phyloP scores from a whole-genome alignment of 2,329 filamentous ascomycete genomes.

The Trichoderma atroviride region DNA sequence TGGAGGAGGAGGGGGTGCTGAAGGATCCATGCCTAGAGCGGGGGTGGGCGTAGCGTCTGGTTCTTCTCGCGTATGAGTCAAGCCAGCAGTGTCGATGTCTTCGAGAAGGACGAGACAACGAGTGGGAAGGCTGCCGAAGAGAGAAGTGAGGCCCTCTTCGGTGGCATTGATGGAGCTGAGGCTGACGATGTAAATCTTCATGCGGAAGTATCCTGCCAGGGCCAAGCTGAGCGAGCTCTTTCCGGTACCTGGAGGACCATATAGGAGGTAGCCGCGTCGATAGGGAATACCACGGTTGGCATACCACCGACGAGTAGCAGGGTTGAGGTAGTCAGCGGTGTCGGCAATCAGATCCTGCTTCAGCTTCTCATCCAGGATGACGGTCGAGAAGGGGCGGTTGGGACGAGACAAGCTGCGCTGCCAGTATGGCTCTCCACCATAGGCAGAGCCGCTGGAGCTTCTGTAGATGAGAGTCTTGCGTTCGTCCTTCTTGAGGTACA shows the following conservation, averaged over 20 bases:
- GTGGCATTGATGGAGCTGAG: slow-evolving; percentile 64
- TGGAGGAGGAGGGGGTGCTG: neutral
- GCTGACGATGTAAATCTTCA: slow-evolving; percentile 73
- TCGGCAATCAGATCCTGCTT: slow-evolving; percentile 64
- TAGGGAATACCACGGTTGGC: slow-evolving; percentile 83
- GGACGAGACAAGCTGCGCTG: slow-evolving; percentile 64
- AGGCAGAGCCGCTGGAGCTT: slow-evolving; percentile 49
- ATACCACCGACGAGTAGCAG: slow-evolving; percentile 74
- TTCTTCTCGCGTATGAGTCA: slow-evolving; percentile 61
- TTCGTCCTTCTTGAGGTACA: slow-evolving; percentile 60
- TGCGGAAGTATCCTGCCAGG: slow-evolving; percentile 68
- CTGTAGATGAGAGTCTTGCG: slow-evolving; percentile 68
- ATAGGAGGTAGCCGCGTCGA: slow-evolving; percentile 77
- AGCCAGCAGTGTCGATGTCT: slow-evolving; percentile 73
- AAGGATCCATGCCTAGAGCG: slow-evolving; percentile 15
- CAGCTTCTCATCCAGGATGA: slow-evolving; percentile 63
- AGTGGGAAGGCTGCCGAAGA: slow-evolving; percentile 69
- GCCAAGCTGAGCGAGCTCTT: slow-evolving; percentile 75
- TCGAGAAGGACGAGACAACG: slow-evolving; percentile 75
- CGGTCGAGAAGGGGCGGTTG: slow-evolving; percentile 64
- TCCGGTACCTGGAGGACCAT: slow-evolving; percentile 79
- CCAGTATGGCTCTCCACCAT: slow-evolving; percentile 53
- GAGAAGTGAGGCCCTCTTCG: slow-evolving; percentile 64
- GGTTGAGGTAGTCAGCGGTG: slow-evolving; percentile 64
- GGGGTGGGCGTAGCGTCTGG: slow-evolving; percentile 27